Conservation (phyloP, 768 basidiomycete species). For the Candolleomyces eurysporus region DNA sequence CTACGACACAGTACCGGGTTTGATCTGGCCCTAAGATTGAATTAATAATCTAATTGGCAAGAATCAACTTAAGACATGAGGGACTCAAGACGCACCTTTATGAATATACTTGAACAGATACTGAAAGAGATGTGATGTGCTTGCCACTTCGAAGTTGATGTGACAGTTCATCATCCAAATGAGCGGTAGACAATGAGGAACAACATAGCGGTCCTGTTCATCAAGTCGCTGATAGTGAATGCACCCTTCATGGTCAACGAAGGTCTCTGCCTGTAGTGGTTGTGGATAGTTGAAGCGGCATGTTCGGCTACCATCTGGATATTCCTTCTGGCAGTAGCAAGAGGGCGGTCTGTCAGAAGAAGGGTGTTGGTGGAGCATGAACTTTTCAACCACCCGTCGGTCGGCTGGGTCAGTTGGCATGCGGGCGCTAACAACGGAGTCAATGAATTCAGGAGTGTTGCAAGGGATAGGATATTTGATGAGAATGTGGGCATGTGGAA, state of each 20-base stretch:
- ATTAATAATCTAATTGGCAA: too few relatives aligned
- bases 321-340: constrained; percentile 19
- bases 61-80: too few relatives aligned
- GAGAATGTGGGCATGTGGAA: constrained; percentile 42
- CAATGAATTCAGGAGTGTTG: constrained; percentile 23
- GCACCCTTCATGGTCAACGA: constrained; percentile 23
- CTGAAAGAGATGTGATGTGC: constrained; percentile 29
- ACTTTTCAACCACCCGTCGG: constrained; percentile 21
- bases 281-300: constrained; percentile 25
- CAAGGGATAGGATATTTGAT: constrained; percentile 26
- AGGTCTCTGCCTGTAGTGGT: constrained; percentile 15
- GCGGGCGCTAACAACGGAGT: constrained; percentile 31
- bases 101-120: constrained; percentile 41
- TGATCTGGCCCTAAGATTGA: constrained; percentile 26
- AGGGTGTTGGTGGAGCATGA: constrained; percentile 35
- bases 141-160: constrained; percentile 33
- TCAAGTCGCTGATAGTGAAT: constrained; percentile 24
- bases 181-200: constrained; percentile 23
- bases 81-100: constrained; percentile 23
- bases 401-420: constrained; percentile 25
- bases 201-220: constrained; percentile 23
- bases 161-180: constrained; percentile 30
- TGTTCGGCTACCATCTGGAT: constrained; percentile 7
- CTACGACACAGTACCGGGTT: constrained; percentile 26
- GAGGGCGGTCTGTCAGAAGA: constrained; percentile 5